Conservation (phyloP, 768 basidiomycete genomes). For the Phlebiopsis gigantea region DNA sequence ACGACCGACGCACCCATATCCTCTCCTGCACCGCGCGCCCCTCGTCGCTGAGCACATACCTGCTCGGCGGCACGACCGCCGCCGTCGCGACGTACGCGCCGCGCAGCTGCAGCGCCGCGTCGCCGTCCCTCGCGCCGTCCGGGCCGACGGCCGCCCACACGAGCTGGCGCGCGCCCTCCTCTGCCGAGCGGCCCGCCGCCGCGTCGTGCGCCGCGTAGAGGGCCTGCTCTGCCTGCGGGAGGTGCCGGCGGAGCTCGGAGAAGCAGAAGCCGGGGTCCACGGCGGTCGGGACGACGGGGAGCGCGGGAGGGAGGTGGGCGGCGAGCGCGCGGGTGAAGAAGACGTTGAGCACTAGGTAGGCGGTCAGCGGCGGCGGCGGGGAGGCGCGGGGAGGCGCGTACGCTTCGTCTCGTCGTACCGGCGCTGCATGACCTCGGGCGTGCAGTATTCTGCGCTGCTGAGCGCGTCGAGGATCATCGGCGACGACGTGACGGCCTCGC, state of each 20-base stretch:
- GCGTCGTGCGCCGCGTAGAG: conserved; percentile 14
- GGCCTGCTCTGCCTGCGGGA: conserved; percentile 1
- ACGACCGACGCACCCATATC: neutral
- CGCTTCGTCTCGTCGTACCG: conserved; percentile 3
- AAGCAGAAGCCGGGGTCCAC: conserved; percentile 31
- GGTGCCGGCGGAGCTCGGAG: conserved; percentile 25
- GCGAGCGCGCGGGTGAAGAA: conserved; percentile 32
- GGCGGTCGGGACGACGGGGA: conserved; percentile 25
- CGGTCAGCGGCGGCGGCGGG: neutral
- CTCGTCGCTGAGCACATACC: neutral
- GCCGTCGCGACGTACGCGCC: conserved; percentile 16
- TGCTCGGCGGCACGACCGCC: neutral
- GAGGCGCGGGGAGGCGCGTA: neutral
- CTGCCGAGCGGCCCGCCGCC: conserved; percentile 25
- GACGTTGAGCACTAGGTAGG: conserved; percentile 27
- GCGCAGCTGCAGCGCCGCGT: conserved; percentile 17
- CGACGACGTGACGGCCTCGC: neutral
- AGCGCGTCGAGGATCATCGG: neutral
- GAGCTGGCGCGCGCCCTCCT: conserved; percentile 32
- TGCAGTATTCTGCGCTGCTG: neutral
- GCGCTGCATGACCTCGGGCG: neutral
- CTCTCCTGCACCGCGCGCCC: neutral
- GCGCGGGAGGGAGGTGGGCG: conserved; percentile 24
- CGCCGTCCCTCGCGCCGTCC: conserved; percentile 13
- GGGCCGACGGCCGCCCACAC: conserved; percentile 26